Conservation (phyloP, 345 rosid species). For the Microcos paniculata region DNA sequence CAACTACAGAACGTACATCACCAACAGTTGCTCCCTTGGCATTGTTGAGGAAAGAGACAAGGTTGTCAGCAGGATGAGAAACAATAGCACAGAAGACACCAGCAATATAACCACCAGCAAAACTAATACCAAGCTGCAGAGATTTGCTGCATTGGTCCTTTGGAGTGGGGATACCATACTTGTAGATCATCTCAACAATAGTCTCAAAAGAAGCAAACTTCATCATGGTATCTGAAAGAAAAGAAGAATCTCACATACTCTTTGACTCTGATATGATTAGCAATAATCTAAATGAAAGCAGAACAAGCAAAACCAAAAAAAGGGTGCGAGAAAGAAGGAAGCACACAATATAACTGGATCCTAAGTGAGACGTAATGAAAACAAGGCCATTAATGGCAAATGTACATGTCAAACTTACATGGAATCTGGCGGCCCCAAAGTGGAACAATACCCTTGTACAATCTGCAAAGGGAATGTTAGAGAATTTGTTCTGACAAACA, state of each 20-base stretch:
- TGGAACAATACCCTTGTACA: conserved; percentile 95
- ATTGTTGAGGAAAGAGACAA: conserved; percentile 95
- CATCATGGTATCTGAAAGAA: conserved; percentile 90
- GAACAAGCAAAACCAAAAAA: neutral
- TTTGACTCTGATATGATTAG: neutral
- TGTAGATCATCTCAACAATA: conserved; percentile 86
- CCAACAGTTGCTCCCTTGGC: conserved; percentile 97
- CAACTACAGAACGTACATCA: conserved; percentile 57
- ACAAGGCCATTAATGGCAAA: neutral
- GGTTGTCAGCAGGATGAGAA: conserved; percentile 96
- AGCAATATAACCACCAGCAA: conserved; percentile 93
- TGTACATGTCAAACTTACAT: conserved; percentile 50
- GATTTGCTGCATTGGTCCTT: conserved; percentile 83
- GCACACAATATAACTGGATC: neutral
- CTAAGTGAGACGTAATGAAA: neutral
- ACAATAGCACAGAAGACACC: conserved; percentile 89
- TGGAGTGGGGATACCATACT: conserved; percentile 79
- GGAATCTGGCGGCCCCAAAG: conserved; percentile 99
- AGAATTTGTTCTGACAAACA: neutral
- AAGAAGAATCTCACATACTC: neutral
- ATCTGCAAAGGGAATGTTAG: conserved; percentile 43
- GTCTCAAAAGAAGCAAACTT: conserved; percentile 96
- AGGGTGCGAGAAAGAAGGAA: neutral
- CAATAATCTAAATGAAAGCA: neutral
- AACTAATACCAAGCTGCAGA: conserved; percentile 89